phyloP scores from a whole-genome alignment of 169 alveolate species.

The Cystoisospora suis region DNA sequence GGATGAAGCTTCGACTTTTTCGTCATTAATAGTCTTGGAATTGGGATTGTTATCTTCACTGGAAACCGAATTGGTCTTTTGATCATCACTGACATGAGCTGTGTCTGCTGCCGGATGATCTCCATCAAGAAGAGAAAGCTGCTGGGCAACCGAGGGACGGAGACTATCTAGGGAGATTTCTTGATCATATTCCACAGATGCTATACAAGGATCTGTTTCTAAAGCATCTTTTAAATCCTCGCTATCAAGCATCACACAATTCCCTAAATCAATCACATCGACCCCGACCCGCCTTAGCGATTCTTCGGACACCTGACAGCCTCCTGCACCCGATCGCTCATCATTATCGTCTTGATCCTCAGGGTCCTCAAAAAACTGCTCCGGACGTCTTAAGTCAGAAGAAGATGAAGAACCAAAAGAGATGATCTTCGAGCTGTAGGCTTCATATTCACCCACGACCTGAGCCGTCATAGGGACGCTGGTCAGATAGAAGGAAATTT shows the following conservation, averaged over 20 bases:
- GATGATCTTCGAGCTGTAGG: constrained; percentile 17
- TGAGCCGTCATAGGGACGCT: background rate
- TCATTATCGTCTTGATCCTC: background rate
- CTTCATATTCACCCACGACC: background rate
- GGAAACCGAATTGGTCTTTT: background rate
- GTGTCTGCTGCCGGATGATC: background rate
- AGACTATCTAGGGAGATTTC: constrained; percentile 1
- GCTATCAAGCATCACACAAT: background rate
- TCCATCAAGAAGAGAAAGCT: background rate
- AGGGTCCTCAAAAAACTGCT: background rate
- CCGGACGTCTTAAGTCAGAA: background rate
- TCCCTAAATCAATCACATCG: background rate
- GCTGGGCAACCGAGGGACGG: background rate
- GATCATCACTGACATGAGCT: background rate
- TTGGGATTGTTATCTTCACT: background rate
- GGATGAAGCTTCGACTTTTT: background rate
- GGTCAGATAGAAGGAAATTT: too few relatives aligned
- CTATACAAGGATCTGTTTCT: constrained; percentile 13
- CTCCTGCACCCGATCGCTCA: background rate
- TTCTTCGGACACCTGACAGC: constrained; percentile 22
- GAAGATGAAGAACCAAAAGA: background rate
- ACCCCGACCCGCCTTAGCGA: constrained; percentile 39
- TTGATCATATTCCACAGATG: constrained; percentile 28
- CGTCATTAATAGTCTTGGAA: background rate
- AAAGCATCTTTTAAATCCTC: background rate